Evolutionary conservation across 2,329 filamentous ascomycete species (phyloP), one percentile per base, ranked within the genome.

Genomic region (Aureobasidium sp.): DNA sequence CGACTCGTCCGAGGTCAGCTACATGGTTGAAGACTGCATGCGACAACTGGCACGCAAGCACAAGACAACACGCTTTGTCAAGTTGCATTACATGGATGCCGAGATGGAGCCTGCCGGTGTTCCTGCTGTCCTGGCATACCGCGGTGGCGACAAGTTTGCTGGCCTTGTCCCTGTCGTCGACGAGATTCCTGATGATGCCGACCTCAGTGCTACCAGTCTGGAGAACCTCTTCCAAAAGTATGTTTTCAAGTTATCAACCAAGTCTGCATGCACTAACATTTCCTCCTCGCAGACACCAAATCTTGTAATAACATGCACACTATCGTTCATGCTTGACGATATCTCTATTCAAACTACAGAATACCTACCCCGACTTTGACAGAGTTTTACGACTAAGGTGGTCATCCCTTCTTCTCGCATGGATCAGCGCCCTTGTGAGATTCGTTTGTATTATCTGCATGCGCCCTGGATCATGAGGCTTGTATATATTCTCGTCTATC

Each of bases 71-170:
- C 88, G 88, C 64, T 97, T 98, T 66, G 80, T 97, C 72, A 94
- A 91, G 72, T 80, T 97, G 42, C 85, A 95, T 70, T 88, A 89
- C 66, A 84, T 87, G 57, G 90, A 95, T 55, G 94, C 95, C 32
- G 90, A 97, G 68, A 95, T 97, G 76, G 89, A 96, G 67, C 82
- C 86, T 55, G 86, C 90, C 27, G 85, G 85, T 40, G 86, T 95
- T 2, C 93, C 93, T 0, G 89, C 93, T 48, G 76, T 97, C 32
- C 76, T 97, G 44, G 91, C 88, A 10, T 98, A 98, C 74, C 84
- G 84, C 55, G 88, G 85, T 63, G 90, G 90, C 50, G 90, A 97
- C 59, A 83, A 96, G 59, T 90, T 97, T 62, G 88, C 88, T 59
- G 94, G 90, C 63, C 75, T 97, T 49, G 88, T 93, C 0, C 90